Base-by-base conservation (phyloP, 208 protist species). In the Kentomonas sorsogonicus region DNA sequence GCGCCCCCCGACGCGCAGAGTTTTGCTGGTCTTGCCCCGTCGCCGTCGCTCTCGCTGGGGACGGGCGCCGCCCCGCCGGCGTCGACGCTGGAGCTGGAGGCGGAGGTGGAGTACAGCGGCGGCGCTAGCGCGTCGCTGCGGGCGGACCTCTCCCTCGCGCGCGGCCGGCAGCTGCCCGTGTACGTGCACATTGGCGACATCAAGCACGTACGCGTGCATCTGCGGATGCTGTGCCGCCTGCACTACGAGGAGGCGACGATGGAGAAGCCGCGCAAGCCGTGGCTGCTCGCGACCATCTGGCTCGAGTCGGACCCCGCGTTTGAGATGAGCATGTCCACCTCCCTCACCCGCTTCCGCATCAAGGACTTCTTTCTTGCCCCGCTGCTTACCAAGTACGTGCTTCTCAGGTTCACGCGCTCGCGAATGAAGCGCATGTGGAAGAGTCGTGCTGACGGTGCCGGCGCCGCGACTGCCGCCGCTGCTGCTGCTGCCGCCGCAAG, bases 221-320 rank as follows among this genome's bases (percentile, higher is more conserved):
- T 86, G 9, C 77, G 82, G 2, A 62, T 85, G 13, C 66, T 66
- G n/a, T 57, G 77, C 25, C 60, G 58, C 20, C 68, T 93, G n/a
- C 62, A 86, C 60, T 67, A 80, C 60, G 79, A 82, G 38, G 51
- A 67, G 9, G 79, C 86, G 7, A 89, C 82, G 1, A 69, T 93
- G 48, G 80, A 89, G 41, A 71, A 66, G 5, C 74, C 79, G 39
- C 72, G 71, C 25, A 72, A 71, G 51, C 86, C 83, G 13, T 86
- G 77, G 29, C 66, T 94, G 7, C 57, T 74, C 41, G 74, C 73
- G 55, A 86, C 63, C 3, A 20, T 91, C 18, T 94, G 84, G 81
- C 72, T 94, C 6, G 74, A 89, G 40, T 94, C 87, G 0, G 84
- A 94, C 40, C 87, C 87, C 6, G 64, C 69, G 36, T 94, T 94